Percentiles rank a stretch among this genome's conserved stretches.
These are phyloP conservation scores for Sclerospora graminicola DNA, from an alignment of 352 stramenopile species.

Conservation along the genomic window DNA sequence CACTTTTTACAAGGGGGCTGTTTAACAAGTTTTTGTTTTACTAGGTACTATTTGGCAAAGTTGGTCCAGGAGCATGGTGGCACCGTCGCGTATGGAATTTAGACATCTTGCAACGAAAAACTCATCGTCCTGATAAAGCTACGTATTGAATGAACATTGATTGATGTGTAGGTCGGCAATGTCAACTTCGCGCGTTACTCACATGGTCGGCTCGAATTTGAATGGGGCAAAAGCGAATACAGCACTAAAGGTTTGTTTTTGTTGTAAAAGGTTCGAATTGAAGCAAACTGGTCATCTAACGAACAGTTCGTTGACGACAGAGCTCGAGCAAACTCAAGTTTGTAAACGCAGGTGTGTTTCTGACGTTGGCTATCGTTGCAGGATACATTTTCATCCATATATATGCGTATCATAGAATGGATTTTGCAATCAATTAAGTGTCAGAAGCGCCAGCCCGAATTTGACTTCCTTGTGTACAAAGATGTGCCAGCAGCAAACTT, in stretches of 20 bases:
- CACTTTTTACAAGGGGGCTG: not conserved
- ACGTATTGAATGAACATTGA: conserved; percentile 1
- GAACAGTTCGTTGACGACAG: conserved; percentile 11
- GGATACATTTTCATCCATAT: not conserved
- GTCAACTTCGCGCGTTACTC: conserved; percentile 46
- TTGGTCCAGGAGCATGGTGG: conserved; percentile 66
- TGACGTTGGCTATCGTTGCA: not conserved
- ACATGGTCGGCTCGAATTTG: conserved; percentile 75
- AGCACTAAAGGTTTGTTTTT: conserved; percentile 40
- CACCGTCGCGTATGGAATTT: conserved; percentile 41
- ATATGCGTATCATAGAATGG: conserved; percentile 38
- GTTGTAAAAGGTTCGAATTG: not conserved
- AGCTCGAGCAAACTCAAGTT: conserved; percentile 50
- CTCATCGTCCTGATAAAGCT: not conserved
- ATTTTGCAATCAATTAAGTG: conserved; percentile 64
- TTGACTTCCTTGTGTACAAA: conserved; percentile 71
- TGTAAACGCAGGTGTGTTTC: conserved; percentile 43
- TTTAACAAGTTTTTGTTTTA: not conserved
- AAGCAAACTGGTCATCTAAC: not conserved
- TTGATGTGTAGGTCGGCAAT: conserved; percentile 26
- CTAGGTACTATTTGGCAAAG: conserved; percentile 75
- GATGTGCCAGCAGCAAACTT: conserved; percentile 12
- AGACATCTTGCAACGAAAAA: not conserved
- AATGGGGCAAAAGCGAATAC: conserved; percentile 68
- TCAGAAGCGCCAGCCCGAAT: conserved; percentile 51